phyloP scores from a whole-genome alignment of 2,329 filamentous ascomycete species.

The Cercospora sojina region DNA sequence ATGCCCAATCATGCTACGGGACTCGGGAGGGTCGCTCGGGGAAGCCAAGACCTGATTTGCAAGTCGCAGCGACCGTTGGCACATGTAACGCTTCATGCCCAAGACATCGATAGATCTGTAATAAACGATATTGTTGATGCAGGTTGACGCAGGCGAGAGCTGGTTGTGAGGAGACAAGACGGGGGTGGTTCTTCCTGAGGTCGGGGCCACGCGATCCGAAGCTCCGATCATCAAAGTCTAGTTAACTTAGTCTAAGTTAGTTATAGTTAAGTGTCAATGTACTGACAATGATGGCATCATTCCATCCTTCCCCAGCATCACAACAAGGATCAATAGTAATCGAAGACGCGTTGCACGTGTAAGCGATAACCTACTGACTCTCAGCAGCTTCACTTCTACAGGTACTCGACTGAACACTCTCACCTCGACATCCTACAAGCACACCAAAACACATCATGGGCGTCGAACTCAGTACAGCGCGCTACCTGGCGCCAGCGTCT shows the following conservation, averaged over 20 bases:
- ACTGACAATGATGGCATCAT: slow-evolving; percentile 14
- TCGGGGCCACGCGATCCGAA: background rate
- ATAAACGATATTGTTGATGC: background rate
- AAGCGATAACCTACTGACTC: background rate
- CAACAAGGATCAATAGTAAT: slow-evolving; percentile 4
- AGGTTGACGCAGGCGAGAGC: background rate
- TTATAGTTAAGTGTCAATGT: slow-evolving; percentile 8
- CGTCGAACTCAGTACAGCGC: slow-evolving; percentile 54
- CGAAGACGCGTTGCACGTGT: background rate
- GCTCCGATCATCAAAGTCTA: slow-evolving; percentile 5
- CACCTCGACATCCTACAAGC: background rate
- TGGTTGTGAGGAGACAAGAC: background rate
- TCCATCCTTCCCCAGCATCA: slow-evolving; percentile 7
- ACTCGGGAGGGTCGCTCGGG: background rate
- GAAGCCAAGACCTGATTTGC: background rate
- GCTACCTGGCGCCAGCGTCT: slow-evolving; percentile 55
- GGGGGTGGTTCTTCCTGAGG: background rate
- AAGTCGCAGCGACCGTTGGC: background rate
- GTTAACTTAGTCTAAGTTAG: too few species aligned
- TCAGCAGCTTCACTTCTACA: background rate
- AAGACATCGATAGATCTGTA: background rate
- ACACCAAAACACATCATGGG: slow-evolving; percentile 45
- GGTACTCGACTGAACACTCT: background rate
- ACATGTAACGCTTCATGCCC: background rate
- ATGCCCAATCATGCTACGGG: background rate